Evolutionary conservation across 169 alveolate genomes (phyloP).

Genomic region (Eimeria nieschulzi): DNA sequence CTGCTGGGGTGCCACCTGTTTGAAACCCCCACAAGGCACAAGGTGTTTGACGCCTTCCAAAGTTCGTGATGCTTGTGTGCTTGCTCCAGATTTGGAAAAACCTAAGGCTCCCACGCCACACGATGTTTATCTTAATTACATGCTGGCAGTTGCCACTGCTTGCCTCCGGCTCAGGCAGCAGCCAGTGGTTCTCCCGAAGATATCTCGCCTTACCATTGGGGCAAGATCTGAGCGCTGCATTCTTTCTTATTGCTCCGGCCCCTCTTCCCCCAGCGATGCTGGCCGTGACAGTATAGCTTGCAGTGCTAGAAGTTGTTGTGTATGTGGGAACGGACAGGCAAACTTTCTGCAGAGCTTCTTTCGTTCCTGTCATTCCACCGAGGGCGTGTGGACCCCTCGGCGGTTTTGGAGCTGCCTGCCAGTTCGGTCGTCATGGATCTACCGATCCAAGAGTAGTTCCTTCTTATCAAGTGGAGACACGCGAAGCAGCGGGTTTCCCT

Average conservation of each 20-base stretch:
- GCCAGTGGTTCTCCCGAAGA: constrained; percentile 38
- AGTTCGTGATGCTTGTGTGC: neutral
- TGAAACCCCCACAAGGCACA: no score
- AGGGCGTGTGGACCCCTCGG: neutral
- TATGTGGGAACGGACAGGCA: no score
- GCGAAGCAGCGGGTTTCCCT: constrained; percentile 1
- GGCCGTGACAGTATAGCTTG: neutral
- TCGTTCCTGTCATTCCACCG: no score
- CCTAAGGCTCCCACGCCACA: constrained; percentile 43
- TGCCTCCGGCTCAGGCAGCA: constrained; percentile 23
- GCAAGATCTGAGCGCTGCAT: neutral
- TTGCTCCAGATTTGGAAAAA: constrained; percentile 8
- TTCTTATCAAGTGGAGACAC: neutral
- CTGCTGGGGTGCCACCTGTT: no score
- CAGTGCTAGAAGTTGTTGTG: no score
- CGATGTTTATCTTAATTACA: constrained; percentile 27
- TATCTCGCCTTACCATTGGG: neutral
- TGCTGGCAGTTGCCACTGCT: constrained; percentile 23
- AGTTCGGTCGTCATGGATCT: constrained; percentile 12
- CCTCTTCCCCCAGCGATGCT: neutral
- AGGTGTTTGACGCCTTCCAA: no score
- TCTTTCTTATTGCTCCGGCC: neutral
- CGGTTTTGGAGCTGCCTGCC: constrained; percentile 58
- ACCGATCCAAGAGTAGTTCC: neutral
- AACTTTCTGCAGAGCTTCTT: no score